Percentiles rank a stretch among this genome's conserved stretches.
Evolutionary conservation across 2,329 filamentous ascomycete species (phyloP).

Genomic region (Hirsutella minnesotensis): DNA sequence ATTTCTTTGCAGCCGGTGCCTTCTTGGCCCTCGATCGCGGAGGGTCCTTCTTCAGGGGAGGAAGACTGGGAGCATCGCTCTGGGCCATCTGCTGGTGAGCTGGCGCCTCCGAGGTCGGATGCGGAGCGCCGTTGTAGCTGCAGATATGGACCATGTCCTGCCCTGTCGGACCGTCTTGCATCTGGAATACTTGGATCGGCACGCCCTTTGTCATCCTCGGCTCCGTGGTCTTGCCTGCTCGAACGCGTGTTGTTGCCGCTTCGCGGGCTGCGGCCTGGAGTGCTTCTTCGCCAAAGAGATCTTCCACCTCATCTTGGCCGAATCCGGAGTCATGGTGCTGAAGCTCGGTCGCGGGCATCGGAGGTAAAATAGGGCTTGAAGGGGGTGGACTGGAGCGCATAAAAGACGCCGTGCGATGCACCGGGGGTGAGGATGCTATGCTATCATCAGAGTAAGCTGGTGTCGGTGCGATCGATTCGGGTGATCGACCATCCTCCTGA

Average conservation of each 20-base stretch:
- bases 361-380: slow-evolving; percentile 68
- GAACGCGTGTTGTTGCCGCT: slow-evolving; percentile 12
- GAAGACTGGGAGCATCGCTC: slow-evolving; percentile 7
- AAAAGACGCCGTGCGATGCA: slow-evolving; percentile 50
- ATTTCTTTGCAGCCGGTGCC: slow-evolving; percentile 10
- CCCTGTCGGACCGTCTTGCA: slow-evolving; percentile 22
- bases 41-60: slow-evolving; percentile 12
- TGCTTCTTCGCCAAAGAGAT: slow-evolving; percentile 52
- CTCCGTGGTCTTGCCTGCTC: slow-evolving; percentile 13
- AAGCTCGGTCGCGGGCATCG: slow-evolving; percentile 46
- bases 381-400: slow-evolving; percentile 50
- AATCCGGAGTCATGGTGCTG: slow-evolving; percentile 64
- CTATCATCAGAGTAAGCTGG: slow-evolving; percentile 51
- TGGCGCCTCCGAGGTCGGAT: slow-evolving; percentile 4
- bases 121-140: slow-evolving; percentile 17
- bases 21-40: slow-evolving; percentile 4
- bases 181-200: slow-evolving; percentile 31
- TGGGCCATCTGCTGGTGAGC: slow-evolving; percentile 6
- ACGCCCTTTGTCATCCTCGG: slow-evolving; percentile 22
- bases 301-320: slow-evolving; percentile 67
- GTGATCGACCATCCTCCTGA: slow-evolving; percentile 40
- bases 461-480: slow-evolving; percentile 40
- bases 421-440: slow-evolving; percentile 77
- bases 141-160: slow-evolving; percentile 23
- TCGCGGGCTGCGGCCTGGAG: slow-evolving; percentile 27